phyloP scores from a whole-genome alignment of 1,139 yeast genomes.

The Meyerozyma smithsonii region DNA sequence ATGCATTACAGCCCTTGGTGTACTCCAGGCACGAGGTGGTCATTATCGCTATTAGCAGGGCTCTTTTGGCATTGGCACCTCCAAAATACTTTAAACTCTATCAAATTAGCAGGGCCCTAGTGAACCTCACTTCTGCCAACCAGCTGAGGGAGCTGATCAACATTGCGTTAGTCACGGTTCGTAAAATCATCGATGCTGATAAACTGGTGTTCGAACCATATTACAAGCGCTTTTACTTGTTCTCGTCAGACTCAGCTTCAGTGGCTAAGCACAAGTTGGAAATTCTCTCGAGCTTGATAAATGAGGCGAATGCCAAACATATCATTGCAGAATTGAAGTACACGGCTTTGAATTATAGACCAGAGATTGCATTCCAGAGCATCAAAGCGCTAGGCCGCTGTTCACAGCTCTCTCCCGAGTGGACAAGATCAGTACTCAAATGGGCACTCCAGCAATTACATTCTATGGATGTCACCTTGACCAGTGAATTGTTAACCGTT shows the following conservation, averaged over 20 bases:
- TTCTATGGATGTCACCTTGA: slow-evolving; percentile 14
- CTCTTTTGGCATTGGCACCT: slow-evolving; percentile 52
- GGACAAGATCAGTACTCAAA: slow-evolving; percentile 32
- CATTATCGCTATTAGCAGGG: slow-evolving; percentile 54
- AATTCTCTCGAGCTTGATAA: slow-evolving; percentile 56
- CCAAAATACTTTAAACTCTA: slow-evolving; percentile 44
- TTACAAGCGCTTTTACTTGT: slow-evolving; percentile 51
- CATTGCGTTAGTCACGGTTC: slow-evolving; percentile 40
- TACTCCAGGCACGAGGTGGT: slow-evolving; percentile 57
- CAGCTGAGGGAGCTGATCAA: slow-evolving; percentile 27
- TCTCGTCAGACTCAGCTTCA: slow-evolving; percentile 49
- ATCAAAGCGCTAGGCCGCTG: slow-evolving; percentile 56
- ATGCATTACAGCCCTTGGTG: slow-evolving; percentile 39
- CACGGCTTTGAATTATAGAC: slow-evolving; percentile 43
- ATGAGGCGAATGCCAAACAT: slow-evolving; percentile 44
- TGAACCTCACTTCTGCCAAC: slow-evolving; percentile 30
- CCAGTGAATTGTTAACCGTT: slow-evolving; percentile 56
- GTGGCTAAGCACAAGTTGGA: slow-evolving; percentile 57
- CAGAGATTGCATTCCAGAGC: slow-evolving; percentile 46
- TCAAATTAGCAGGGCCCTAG: slow-evolving; percentile 46
- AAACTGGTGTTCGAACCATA: slow-evolving; percentile 43
- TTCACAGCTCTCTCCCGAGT: slow-evolving; percentile 34
- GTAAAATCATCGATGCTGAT: slow-evolving; percentile 30
- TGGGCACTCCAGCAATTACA: slow-evolving; percentile 39
- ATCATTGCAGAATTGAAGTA: slow-evolving; percentile 68